Conservation (phyloP, 2,329 filamentous ascomycete species). For the Hypoxylon sp. region DNA sequence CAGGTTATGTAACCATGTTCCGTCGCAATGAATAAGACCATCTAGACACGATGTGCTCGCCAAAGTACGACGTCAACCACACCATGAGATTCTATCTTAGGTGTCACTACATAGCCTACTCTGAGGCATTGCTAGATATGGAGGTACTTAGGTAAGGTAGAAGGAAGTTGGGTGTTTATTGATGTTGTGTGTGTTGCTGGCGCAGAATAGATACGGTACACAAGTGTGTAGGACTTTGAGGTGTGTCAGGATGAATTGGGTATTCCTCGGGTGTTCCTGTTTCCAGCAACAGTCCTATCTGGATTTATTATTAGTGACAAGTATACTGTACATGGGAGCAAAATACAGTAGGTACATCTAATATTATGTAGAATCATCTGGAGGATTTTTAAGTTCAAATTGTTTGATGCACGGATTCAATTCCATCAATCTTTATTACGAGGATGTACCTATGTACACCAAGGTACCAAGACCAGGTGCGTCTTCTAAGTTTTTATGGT, state of each 20-base stretch:
- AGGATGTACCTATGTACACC: background rate
- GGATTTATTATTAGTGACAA: no score
- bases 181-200: constrained; percentile 1
- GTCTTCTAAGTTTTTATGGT: no score
- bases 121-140: background rate
- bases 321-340: no score
- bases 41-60: constrained; percentile 16
- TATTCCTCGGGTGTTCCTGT: constrained; percentile 13
- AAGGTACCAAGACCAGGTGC: no score
- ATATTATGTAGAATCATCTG: no score
- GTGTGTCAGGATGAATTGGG: constrained; percentile 15
- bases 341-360: no score
- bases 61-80: constrained; percentile 28
- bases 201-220: no score
- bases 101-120: constrained; percentile 17
- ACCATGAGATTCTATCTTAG: constrained; percentile 18
- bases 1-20: constrained; percentile 22
- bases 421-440: background rate
- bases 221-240: constrained; percentile 14
- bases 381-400: no score
- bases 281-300: no score
- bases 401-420: no score
- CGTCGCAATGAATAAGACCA: constrained; percentile 22
- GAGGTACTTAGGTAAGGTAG: background rate
- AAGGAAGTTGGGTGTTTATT: constrained; percentile 9